Conservation (phyloP, 129 eudicot species). For the Solidago caesia region DNA sequence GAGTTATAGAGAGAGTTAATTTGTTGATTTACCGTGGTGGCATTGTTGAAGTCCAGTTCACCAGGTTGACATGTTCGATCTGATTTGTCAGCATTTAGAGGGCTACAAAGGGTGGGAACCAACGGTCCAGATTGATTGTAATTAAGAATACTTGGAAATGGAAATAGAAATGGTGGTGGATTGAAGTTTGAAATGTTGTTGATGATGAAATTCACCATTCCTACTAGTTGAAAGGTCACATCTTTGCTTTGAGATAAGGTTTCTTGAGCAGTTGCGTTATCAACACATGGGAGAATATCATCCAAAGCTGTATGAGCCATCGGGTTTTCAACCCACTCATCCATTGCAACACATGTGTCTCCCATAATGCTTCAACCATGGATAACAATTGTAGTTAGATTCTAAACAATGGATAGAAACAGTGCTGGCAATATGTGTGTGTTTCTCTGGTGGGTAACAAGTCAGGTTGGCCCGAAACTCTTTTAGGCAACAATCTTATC, state of each 20-base stretch:
- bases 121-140: constrained; percentile 84
- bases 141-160: constrained; percentile 31
- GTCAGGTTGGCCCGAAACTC: background rate
- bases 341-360: constrained; percentile 86
- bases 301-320: constrained; percentile 76
- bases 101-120: constrained; percentile 79
- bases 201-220: constrained; percentile 54
- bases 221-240: constrained; percentile 56
- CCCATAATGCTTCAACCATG: constrained; percentile 47
- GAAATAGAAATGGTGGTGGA: constrained; percentile 31
- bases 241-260: constrained; percentile 61
- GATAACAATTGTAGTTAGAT: constrained; percentile 19
- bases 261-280: constrained; percentile 60
- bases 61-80: constrained; percentile 53
- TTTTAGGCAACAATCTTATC: background rate
- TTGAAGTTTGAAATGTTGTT: constrained; percentile 52
- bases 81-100: constrained; percentile 54
- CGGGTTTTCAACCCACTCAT: constrained; percentile 77
- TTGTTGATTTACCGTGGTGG: constrained; percentile 51
- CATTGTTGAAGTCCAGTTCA: constrained; percentile 60
- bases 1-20: background rate
- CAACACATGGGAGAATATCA: constrained; percentile 82
- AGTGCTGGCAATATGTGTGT: background rate
- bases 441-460: background rate
- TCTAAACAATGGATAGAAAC: background rate